Evolutionary conservation across 1,284 basidiomycete species (phyloP).

Genomic region (Cryptococcus wingfieldii): DNA sequence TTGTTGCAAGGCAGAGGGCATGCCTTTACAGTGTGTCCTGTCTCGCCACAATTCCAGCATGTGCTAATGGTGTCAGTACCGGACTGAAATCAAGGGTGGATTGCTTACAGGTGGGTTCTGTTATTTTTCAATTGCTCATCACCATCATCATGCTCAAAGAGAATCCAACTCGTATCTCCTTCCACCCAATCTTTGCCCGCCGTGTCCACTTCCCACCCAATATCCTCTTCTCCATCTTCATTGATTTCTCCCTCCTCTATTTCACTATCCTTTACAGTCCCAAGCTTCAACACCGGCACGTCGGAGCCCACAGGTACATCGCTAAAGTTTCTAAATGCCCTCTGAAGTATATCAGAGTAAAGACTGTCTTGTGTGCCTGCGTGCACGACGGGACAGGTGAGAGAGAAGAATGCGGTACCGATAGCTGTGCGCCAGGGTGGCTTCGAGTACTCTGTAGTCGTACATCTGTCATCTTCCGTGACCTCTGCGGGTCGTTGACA

Average conservation of each 20-base stretch:
- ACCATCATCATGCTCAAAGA: conserved; percentile 13
- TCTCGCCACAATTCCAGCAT: conserved; percentile 25
- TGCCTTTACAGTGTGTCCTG: conserved; percentile 10
- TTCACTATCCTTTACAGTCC: neutral
- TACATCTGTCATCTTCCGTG: neutral
- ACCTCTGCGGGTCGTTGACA: neutral
- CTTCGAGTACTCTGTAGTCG: neutral
- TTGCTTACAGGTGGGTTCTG: neutral
- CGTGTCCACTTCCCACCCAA: neutral
- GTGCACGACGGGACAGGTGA: conserved; percentile 11
- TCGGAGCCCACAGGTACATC: conserved; percentile 11
- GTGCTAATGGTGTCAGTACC: neutral
- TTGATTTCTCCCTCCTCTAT: neutral
- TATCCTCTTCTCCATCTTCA: neutral
- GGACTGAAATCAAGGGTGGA: neutral
- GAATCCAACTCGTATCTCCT: conserved; percentile 6
- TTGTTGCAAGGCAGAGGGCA: conserved; percentile 22
- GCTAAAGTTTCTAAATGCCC: conserved; percentile 16
- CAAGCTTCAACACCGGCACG: neutral
- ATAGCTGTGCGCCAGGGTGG: conserved; percentile 20
- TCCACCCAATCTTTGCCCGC: conserved; percentile 1
- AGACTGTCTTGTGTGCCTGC: conserved; percentile 8
- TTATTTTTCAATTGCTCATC: conserved; percentile 1
- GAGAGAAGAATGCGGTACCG: conserved; percentile 13
- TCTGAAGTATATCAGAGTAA: conserved; percentile 6